Conservation (phyloP, 2,329 filamentous ascomycete species). For the Nakataea oryzae region DNA sequence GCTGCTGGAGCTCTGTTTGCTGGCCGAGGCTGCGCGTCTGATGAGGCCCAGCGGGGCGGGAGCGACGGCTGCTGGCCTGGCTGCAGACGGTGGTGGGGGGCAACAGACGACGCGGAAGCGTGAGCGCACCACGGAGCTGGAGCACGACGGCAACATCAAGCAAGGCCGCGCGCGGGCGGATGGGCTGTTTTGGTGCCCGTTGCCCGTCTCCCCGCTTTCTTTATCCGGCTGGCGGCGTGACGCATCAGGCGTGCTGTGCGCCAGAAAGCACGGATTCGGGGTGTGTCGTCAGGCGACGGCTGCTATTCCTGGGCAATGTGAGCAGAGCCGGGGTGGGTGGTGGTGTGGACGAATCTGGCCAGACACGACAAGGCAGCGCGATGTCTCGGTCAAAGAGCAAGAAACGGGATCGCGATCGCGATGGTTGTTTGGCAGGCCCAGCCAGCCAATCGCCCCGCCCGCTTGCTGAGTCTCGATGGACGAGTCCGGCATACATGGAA, state of each 20-base stretch:
- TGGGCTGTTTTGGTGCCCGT: not conserved
- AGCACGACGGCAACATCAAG: constrained; percentile 3
- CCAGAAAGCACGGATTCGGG: too few species aligned
- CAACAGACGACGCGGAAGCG: constrained; percentile 10
- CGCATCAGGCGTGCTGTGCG: not conserved
- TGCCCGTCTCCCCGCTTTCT: not conserved
- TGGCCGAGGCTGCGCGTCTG: not conserved
- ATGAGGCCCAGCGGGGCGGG: not conserved
- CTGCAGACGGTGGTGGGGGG: not conserved
- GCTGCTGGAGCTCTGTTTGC: not conserved
- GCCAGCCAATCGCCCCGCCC: not conserved
- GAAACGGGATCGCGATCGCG: not conserved
- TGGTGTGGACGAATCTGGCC: not conserved
- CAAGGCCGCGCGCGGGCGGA: not conserved
- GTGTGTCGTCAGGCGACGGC: not conserved
- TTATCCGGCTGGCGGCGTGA: not conserved
- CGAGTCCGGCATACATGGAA: not conserved
- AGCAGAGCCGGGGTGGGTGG: too few species aligned
- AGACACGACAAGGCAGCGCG: not conserved
- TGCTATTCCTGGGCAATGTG: not conserved
- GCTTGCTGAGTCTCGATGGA: not conserved
- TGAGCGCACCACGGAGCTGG: constrained; percentile 5
- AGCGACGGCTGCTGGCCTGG: not conserved
- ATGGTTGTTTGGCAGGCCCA: not conserved
- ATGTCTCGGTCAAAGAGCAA: not conserved